phyloP scores from a whole-genome alignment of 257 asterid genomes.

The Mentha longifolia region DNA sequence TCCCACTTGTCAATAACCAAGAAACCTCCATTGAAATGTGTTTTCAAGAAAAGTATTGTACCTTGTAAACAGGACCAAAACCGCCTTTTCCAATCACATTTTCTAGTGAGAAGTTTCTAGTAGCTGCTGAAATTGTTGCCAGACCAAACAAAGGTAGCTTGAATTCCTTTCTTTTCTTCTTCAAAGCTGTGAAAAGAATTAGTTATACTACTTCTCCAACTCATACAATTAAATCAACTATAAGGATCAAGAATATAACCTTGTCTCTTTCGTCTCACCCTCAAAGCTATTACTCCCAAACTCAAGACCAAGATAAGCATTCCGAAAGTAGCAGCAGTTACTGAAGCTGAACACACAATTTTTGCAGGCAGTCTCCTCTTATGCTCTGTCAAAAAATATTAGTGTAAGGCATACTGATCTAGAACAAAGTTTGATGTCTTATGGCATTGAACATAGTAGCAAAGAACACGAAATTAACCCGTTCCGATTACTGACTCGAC shows the following conservation, averaged over 20 bases:
- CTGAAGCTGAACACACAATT: not conserved
- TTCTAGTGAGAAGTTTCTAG: not conserved
- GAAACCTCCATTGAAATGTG: not conserved
- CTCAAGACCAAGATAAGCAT: not conserved
- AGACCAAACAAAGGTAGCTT: not conserved
- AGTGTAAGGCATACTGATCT: too few species aligned
- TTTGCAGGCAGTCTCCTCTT: not conserved
- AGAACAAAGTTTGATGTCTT: too few species aligned
- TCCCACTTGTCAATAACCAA: not conserved
- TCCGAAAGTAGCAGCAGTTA: not conserved
- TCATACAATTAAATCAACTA: too few species aligned
- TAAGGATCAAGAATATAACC: not conserved
- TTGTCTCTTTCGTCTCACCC: not conserved
- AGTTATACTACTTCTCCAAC: too few species aligned
- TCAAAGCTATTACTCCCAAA: not conserved
- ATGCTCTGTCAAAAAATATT: not conserved
- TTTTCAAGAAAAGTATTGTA: not conserved
- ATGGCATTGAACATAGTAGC: too few species aligned
- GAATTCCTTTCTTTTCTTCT: not conserved
- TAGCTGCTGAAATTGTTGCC: slow-evolving; percentile 8
- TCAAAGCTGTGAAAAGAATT: not conserved
- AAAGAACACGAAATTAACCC: too few species aligned
- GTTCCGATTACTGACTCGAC: too few species aligned
- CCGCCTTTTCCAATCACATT: slow-evolving; percentile 1
- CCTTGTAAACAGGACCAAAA: slow-evolving; percentile 18